Conservation (phyloP, 2,329 filamentous ascomycete genomes). For the Lomentospora prolificans region DNA sequence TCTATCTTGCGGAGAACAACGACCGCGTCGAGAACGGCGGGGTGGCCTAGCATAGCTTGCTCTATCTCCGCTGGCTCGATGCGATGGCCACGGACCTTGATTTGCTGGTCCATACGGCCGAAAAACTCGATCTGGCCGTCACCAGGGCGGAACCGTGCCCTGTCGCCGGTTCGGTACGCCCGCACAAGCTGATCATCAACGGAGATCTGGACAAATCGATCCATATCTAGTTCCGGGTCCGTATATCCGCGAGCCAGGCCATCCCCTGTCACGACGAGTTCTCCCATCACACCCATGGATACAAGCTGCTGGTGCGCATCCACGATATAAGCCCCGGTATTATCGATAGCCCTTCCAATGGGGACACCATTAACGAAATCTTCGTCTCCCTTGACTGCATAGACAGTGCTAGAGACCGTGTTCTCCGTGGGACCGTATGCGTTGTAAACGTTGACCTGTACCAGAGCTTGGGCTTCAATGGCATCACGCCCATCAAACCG, state of each 20-base stretch:
- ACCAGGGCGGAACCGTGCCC: slow-evolving; percentile 4
- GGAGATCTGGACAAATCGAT: slow-evolving; percentile 12
- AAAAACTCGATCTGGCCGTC: slow-evolving; percentile 29
- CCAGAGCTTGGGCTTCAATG: neutral
- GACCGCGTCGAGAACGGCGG: slow-evolving; percentile 36
- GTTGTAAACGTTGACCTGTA: slow-evolving; percentile 10
- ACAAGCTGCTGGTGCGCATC: slow-evolving; percentile 14
- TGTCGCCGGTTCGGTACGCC: slow-evolving; percentile 11
- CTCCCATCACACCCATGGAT: slow-evolving; percentile 15
- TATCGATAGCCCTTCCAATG: slow-evolving; percentile 13
- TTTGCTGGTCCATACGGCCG: slow-evolving; percentile 55
- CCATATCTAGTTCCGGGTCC: slow-evolving; percentile 7
- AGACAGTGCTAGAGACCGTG: slow-evolving; percentile 11
- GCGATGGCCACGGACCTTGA: slow-evolving; percentile 56
- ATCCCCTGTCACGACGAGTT: slow-evolving; percentile 18
- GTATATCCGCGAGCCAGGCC: slow-evolving; percentile 15
- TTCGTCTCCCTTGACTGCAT: neutral
- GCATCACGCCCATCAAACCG: neutral
- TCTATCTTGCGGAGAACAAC: slow-evolving; percentile 32
- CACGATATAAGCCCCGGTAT: slow-evolving; percentile 15
- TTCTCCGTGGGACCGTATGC: slow-evolving; percentile 18
- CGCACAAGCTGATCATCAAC: slow-evolving; percentile 4
- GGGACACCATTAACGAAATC: slow-evolving; percentile 14
- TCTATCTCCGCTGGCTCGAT: slow-evolving; percentile 51
- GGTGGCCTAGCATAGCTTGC: slow-evolving; percentile 29